phyloP scores from a whole-genome alignment of 345 rosid species.

The Heritiera littoralis region DNA sequence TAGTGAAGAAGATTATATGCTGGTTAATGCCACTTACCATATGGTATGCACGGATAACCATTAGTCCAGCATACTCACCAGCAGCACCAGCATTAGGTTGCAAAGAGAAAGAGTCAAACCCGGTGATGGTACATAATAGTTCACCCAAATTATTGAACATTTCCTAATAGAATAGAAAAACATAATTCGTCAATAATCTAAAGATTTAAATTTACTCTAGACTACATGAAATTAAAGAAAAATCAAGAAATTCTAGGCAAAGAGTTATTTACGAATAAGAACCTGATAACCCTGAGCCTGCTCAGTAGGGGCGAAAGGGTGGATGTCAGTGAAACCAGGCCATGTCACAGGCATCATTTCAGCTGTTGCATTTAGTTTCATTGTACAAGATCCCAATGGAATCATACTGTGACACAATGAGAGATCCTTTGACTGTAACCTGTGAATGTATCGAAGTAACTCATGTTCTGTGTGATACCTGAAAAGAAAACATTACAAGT shows the following conservation, averaged over 20 bases:
- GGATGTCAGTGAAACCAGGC: conserved; percentile 84
- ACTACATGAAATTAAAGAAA: not conserved
- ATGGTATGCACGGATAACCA: conserved; percentile 98
- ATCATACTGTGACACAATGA: conserved; percentile 99
- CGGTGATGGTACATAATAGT: conserved; percentile 80
- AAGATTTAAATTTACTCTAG: conserved; percentile 15
- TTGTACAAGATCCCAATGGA: conserved; percentile 96
- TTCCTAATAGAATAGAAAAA: conserved; percentile 56
- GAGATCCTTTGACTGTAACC: conserved; percentile 84
- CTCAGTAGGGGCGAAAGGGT: conserved; percentile 85
- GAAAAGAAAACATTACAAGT: conserved; percentile 22
- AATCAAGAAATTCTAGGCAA: conserved; percentile 11
- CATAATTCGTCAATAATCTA: conserved; percentile 23
- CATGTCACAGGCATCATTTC: conserved; percentile 99
- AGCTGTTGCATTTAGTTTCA: conserved; percentile 95
- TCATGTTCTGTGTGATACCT: conserved; percentile 98
- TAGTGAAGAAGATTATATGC: conserved; percentile 5
- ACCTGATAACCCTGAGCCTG: conserved; percentile 95
- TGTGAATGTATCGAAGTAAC: conserved; percentile 78
- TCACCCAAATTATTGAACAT: conserved; percentile 89
- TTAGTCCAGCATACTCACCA: conserved; percentile 97
- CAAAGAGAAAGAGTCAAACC: conserved; percentile 95
- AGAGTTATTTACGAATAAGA: conserved; percentile 18
- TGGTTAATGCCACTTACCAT: conserved; percentile 45
- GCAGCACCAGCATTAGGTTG: conserved; percentile 99